Evolutionary conservation across 495 filamentous ascomycete genomes (phyloP), one percentile per base, ranked within the genome.

Genomic region (Aspergillus indologenus): DNA sequence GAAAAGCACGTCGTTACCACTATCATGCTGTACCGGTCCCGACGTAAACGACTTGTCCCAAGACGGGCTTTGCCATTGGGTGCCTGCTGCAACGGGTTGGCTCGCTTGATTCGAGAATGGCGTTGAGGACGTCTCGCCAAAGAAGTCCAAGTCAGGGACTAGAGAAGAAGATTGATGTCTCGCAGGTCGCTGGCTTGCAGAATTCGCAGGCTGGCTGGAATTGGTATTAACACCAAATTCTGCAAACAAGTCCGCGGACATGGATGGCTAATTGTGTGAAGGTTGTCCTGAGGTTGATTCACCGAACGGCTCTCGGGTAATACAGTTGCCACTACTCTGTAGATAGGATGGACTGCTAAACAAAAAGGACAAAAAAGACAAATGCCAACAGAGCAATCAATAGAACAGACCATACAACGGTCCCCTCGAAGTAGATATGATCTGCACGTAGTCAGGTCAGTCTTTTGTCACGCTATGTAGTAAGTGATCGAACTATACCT

Each of bases 171-270:
- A 29, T 50, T 63, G 58, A 24, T 63, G 42, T 42, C 46, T 49
- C n/a, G 40, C 45, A 21, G 54, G 26, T 34, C 61, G 61, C 22
- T 63, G 65, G 45, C 31, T 17, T 42, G 44, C 31, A 48, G 64
- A 58, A 42, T 54, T 59, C 29, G 61, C 50, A 48, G 63, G 55
- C 52, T 65, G 62, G 29, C 23, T 61, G 57, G 70, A 47, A 43
- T 62, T 21, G 26, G 61, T 23, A 24, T 64, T 64, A 59, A 63
- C 62, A 42, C 85, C 87, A 63, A 92, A 92, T 51, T 84, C 86
- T 51, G 87, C 86, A 42, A 89, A 83, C 40, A 92, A 79, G 62
- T 91, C 89, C 52, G 86, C 83, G 45, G 89, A 92, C 89, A 92
- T 92, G 45, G 51, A 19, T 20, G 52, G 19, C 23, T 23, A n/a